Evolutionary conservation across 176 grass and related monocot genomes (phyloP).

Genomic region (Areca catechu): DNA sequence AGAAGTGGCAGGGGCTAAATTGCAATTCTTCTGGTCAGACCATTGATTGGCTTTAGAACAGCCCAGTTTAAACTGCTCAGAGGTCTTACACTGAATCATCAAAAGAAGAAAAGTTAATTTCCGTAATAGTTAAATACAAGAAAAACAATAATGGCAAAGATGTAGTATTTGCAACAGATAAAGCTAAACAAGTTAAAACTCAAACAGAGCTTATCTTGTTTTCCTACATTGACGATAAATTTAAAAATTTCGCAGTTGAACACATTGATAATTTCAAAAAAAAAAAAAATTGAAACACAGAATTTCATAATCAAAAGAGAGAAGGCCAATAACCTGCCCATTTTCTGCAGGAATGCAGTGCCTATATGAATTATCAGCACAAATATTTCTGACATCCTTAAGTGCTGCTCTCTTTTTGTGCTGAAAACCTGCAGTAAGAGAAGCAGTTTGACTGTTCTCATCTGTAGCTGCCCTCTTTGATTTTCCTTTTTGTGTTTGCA

Average conservation of each 20-base stretch:
- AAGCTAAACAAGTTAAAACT: too few species aligned
- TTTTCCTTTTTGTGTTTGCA: slow-evolving; percentile 8
- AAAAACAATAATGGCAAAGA: not conserved
- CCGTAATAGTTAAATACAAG: not conserved
- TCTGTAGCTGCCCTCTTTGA: slow-evolving; percentile 36
- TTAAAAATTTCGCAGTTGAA: too few species aligned
- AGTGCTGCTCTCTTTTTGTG: slow-evolving; percentile 42
- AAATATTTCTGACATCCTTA: slow-evolving; percentile 46
- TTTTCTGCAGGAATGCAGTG: slow-evolving; percentile 13
- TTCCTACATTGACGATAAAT: too few species aligned
- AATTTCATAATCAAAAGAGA: not conserved
- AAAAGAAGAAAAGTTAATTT: not conserved
- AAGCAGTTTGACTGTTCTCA: slow-evolving; percentile 29
- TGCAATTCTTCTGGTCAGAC: slow-evolving; percentile 25
- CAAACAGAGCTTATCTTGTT: too few species aligned
- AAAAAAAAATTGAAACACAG: too few species aligned
- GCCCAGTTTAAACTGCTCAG: slow-evolving; percentile 10
- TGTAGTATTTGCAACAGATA: not conserved
- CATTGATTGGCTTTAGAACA: slow-evolving; percentile 19
- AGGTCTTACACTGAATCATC: slow-evolving; percentile 17
- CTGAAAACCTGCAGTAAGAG: slow-evolving; percentile 17
- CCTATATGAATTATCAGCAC: slow-evolving; percentile 19
- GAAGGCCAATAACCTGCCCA: slow-evolving; percentile 28
- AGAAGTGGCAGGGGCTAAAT: slow-evolving; percentile 6
- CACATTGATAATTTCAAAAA: too few species aligned